Evolutionary conservation across 2,329 filamentous ascomycete species (phyloP).

Genomic region (Zymoseptoria ardabiliae): DNA sequence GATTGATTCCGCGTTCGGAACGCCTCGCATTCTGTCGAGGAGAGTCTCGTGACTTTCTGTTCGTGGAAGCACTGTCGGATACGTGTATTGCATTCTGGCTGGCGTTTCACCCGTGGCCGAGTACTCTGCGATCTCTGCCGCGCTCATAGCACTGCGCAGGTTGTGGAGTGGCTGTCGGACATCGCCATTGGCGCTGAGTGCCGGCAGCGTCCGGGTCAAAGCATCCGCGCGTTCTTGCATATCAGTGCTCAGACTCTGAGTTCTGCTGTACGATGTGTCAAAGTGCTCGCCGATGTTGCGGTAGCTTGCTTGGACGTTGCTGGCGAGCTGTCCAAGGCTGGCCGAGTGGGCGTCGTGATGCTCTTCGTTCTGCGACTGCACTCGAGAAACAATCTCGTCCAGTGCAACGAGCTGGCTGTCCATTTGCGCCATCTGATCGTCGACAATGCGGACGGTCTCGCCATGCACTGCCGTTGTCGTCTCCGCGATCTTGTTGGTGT

Average conservation of each 20-base stretch:
- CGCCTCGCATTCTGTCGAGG: conserved; percentile 45
- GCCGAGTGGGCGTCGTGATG: conserved; percentile 64
- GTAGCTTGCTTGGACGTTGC: conserved; percentile 66
- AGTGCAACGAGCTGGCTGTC: conserved; percentile 81
- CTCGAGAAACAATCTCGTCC: conserved; percentile 81
- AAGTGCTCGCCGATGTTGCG: conserved; percentile 63
- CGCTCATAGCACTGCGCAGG: conserved; percentile 62
- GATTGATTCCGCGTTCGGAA: conserved; percentile 16
- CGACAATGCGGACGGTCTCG: conserved; percentile 82
- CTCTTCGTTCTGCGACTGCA: conserved; percentile 68
- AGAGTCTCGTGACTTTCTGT: conserved; percentile 59
- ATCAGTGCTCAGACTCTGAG: conserved; percentile 61
- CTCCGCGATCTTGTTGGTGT: conserved; percentile 74
- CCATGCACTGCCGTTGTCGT: conserved; percentile 83
- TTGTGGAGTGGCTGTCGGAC: conserved; percentile 63
- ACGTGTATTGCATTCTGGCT: conserved; percentile 72
- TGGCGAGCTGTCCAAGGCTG: conserved; percentile 60
- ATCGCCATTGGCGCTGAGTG: conserved; percentile 47
- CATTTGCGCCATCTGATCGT: conserved; percentile 80
- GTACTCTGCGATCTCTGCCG: conserved; percentile 67
- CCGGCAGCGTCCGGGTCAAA: conserved; percentile 54
- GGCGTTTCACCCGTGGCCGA: conserved; percentile 79
- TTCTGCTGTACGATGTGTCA: conserved; percentile 58
- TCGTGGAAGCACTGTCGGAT: conserved; percentile 67
- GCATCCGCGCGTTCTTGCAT: conserved; percentile 54